These are phyloP conservation scores for Kwoniella newhampshirensis DNA, from an alignment of 768 basidiomycete genomes.

Conservation along the genomic window DNA sequence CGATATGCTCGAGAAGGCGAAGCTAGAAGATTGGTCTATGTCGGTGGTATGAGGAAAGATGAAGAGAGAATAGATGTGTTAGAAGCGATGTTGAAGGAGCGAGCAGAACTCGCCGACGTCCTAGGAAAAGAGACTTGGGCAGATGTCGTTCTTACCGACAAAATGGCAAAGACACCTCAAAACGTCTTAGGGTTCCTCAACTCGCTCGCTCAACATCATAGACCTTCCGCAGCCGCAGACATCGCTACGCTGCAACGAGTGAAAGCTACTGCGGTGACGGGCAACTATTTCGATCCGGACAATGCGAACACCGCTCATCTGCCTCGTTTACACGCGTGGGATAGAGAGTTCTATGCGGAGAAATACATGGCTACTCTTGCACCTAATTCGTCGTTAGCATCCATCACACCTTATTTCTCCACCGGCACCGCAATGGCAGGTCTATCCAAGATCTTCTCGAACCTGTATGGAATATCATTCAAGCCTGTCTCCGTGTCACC, in stretches of 20 bases:
- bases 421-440: slow-evolving; percentile 90
- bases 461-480: slow-evolving; percentile 80
- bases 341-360: slow-evolving; percentile 83
- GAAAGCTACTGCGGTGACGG: slow-evolving; percentile 70
- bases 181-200: slow-evolving; percentile 85
- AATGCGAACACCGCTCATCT: slow-evolving; percentile 44
- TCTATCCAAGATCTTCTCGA: slow-evolving; percentile 80
- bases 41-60: slow-evolving; percentile 71
- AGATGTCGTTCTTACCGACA: slow-evolving; percentile 82
- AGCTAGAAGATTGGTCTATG: slow-evolving; percentile 75
- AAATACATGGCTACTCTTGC: slow-evolving; percentile 32
- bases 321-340: slow-evolving; percentile 83
- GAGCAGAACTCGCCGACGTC: slow-evolving; percentile 77
- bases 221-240: slow-evolving; percentile 72
- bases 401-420: slow-evolving; percentile 64
- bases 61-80: slow-evolving; percentile 71
- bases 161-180: slow-evolving; percentile 94
- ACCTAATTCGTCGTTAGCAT: slow-evolving; percentile 59
- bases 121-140: slow-evolving; percentile 85
- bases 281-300: slow-evolving; percentile 19
- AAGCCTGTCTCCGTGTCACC: slow-evolving; percentile 63
- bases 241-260: slow-evolving; percentile 61
- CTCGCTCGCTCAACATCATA: slow-evolving; percentile 75
- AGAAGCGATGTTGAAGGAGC: slow-evolving; percentile 70
- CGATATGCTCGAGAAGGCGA: slow-evolving; percentile 81